Conservation (phyloP, 83 land plant species). For the Picea abies region DNA sequence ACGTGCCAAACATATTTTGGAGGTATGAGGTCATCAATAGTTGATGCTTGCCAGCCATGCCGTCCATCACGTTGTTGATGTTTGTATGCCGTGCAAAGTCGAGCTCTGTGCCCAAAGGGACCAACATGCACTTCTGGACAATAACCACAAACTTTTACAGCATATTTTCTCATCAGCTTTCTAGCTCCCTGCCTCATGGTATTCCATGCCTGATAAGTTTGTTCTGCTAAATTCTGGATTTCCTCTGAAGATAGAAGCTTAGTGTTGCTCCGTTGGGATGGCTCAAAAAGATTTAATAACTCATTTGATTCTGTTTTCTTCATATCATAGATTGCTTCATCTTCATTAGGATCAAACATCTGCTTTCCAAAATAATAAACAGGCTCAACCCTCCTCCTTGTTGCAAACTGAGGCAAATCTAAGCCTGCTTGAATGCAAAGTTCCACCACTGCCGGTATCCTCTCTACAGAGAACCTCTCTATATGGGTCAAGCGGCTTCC, state of each 20-base stretch:
- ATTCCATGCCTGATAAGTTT: constrained; percentile 68
- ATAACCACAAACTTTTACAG: constrained; percentile 85
- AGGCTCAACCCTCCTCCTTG: constrained; percentile 80
- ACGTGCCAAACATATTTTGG: constrained; percentile 93
- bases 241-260: constrained; percentile 37
- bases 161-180: constrained; percentile 70
- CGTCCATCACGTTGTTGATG: constrained; percentile 83
- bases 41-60: constrained; percentile 89
- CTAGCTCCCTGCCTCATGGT: constrained; percentile 67
- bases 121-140: constrained; percentile 92
- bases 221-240: constrained; percentile 42
- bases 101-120: constrained; percentile 73
- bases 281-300: constrained; percentile 35
- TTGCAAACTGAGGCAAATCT: constrained; percentile 81
- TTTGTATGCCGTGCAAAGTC: constrained; percentile 74
- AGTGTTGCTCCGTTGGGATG: constrained; percentile 31
- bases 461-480: constrained; percentile 65
- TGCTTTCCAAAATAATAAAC: constrained; percentile 52
- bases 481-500: constrained; percentile 66
- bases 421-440: constrained; percentile 98
- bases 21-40: constrained; percentile 78
- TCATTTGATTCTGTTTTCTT: constrained; percentile 21
- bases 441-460: constrained; percentile 89
- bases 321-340: constrained; percentile 59
- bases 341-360: constrained; percentile 71